phyloP scores from a whole-genome alignment of 2,329 filamentous ascomycete species.

The Cytospora piceicola region DNA sequence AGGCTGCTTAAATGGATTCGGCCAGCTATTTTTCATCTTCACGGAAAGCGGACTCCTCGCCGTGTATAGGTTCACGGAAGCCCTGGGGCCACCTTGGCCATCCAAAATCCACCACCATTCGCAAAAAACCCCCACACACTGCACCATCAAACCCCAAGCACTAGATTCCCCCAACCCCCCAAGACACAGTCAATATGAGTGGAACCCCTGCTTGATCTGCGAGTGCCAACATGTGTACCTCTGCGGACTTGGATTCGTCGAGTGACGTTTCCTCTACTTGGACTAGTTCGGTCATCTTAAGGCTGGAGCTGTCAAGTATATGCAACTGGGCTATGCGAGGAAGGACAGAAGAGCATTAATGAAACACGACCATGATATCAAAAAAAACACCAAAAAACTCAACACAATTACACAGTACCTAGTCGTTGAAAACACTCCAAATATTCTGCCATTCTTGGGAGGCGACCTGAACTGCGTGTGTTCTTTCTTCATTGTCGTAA shows the following conservation, averaged over 20 bases:
- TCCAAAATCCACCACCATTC: conserved; percentile 14
- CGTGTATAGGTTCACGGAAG: conserved; percentile 1
- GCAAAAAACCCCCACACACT: conserved; percentile 19
- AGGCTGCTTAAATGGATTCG: conserved; percentile 25
- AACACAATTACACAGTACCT: not conserved
- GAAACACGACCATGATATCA: conserved; percentile 25
- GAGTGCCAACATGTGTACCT: conserved; percentile 14
- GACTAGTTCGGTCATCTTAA: not conserved
- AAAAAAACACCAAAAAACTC: not conserved
- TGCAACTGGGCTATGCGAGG: conserved; percentile 14
- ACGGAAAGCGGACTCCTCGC: conserved; percentile 5
- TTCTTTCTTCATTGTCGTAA: not conserved
- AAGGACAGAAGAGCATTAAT: conserved; percentile 25
- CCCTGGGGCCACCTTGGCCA: conserved; percentile 2
- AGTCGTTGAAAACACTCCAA: not conserved
- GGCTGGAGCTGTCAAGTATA: conserved; percentile 7
- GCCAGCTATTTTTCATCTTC: not conserved
- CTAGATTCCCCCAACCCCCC: conserved; percentile 14
- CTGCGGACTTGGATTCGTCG: conserved; percentile 20
- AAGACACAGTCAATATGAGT: conserved; percentile 12
- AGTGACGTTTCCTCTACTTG: conserved; percentile 24
- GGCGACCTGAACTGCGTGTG: not conserved
- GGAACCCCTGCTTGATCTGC: conserved; percentile 20
- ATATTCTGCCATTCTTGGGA: not conserved
- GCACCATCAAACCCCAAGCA: conserved; percentile 23